Evolutionary conservation across 176 grass and related monocot genomes (phyloP).

Genomic region (Poa pratensis): DNA sequence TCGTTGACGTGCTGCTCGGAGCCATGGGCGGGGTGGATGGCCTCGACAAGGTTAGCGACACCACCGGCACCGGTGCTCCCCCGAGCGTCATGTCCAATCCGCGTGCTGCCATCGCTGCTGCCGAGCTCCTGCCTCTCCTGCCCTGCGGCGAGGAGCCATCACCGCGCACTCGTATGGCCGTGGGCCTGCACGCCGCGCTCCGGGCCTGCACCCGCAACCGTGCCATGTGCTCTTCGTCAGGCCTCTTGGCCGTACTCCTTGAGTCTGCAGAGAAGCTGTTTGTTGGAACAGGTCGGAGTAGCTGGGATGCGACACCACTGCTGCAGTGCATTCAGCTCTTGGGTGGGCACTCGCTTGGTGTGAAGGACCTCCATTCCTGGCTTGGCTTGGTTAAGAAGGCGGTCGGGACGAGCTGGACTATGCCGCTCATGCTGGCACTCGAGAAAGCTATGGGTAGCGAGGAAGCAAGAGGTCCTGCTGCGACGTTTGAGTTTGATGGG

Average conservation of each 20-base stretch:
- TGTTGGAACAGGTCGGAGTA: constrained; percentile 40
- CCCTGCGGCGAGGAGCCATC: constrained; percentile 81
- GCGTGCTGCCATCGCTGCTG: constrained; percentile 58
- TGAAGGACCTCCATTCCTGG: constrained; percentile 81
- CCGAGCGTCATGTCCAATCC: constrained; percentile 80
- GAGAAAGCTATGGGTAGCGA: constrained; percentile 83
- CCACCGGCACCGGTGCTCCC: constrained; percentile 50
- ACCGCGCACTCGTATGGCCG: constrained; percentile 73
- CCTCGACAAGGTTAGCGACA: constrained; percentile 53
- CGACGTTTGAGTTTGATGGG: constrained; percentile 91
- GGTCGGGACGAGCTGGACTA: constrained; percentile 68
- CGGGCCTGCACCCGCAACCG: constrained; percentile 84
- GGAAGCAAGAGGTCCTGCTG: constrained; percentile 70
- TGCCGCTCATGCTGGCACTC: constrained; percentile 60
- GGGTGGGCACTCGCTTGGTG: constrained; percentile 76
- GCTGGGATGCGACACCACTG: constrained; percentile 69
- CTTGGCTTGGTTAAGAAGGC: constrained; percentile 71
- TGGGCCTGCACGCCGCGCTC: constrained; percentile 65
- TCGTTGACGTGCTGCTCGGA: constrained; percentile 80
- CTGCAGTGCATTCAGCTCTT: constrained; percentile 81
- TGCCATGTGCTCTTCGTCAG: constrained; percentile 85
- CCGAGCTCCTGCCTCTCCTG: constrained; percentile 71
- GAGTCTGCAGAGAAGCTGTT: constrained; percentile 74
- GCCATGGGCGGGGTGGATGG: constrained; percentile 80
- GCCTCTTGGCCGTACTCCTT: constrained; percentile 67